Base-by-base conservation (phyloP, 495 filamentous ascomycete species). In the Aspergillus olivimuriae region DNA sequence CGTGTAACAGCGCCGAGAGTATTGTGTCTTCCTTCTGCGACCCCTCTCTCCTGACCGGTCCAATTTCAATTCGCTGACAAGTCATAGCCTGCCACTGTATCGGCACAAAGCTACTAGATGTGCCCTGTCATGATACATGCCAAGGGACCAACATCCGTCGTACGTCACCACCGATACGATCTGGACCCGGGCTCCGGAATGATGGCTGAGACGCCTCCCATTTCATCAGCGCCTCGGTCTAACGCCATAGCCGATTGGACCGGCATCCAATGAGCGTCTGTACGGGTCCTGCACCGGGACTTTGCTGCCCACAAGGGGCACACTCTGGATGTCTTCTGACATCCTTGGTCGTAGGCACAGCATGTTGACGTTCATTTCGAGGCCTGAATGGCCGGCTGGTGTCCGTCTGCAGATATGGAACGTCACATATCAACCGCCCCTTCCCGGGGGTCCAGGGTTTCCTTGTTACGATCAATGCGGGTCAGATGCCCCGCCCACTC, bases 81-180 rank as follows among this genome's bases (percentile, higher is more conserved):
- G 35, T 31, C 43, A 34, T 47, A 73, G 69, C 69, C 69, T 50
- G 69, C 69, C 42, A 53, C 57, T 20, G 69, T 73, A 44, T 73
- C 69, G 35, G 69, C 69, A 7, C 69, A 73, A 55, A 73, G 69
- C 52, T 72, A 63, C 55, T 73, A 67, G 46, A 53, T 36, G 26
- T 38, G n/a, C 8, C 35, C 18, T 35, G 44, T 48, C 34, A 43
- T 46, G 19, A 20, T 41, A 15, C 34, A 41, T 53, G 46, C 55
- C 52, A 55, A 52, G 46, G 51, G 47, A 50, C 47, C 46, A 43
- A 38, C 41, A 53, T 52, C 44, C 47, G 47, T 46, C 41, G 24
- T 50, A 50, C 52, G 51, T 54, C 55, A 55, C 48, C 48, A 45
- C 44, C 46, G 21, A 52, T 41, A 33, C 49, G 50, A 55, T 52